Base-by-base conservation (phyloP, 768 basidiomycete genomes). In the Panellus pusillus region DNA sequence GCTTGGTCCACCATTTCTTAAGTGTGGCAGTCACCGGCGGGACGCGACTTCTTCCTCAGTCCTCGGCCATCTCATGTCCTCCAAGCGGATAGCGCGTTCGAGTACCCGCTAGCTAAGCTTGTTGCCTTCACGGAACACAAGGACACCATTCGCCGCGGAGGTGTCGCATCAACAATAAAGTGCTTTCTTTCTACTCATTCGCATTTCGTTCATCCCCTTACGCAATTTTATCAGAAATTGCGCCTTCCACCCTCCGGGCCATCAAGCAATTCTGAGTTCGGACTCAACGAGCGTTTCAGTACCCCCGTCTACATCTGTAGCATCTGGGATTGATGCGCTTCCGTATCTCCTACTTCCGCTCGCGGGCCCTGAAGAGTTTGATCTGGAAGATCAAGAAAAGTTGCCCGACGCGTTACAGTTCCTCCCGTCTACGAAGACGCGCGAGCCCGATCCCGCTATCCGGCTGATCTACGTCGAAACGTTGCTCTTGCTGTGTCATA, bases 331-430 rank as follows among this genome's bases (percentile, higher is more conserved):
- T 32, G 88, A 93, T 68, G 81, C 88, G 2, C 77, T 98, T 9
- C 88, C 92, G 0, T 89, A 85, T 65, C 76, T 99, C 11, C 78
- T 99, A 3, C 80, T 95, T 0, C 96, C 97, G 0, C 75, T 99
- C 2, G 93, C 96, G 38, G 95, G 96, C 6, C 89, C 93, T 1
- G 97, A 98, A 69, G 97, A 98, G 70, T 86, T 91, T 55, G 94
- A 97, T 52, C 76, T 96, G 1, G 95, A 98, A 89, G 91, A 92
- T 38, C 89, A 93, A 74, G 97, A 99, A 61, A 84, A 83, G 39
- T 78, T 99, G 0, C 93, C 89, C 0, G 73, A 83, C 12, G 80
- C 87, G 0, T 75, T 98, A 11, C 97, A 99, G 68, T 89, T 98
- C 71, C 80, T 97, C 4, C 90, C 92, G 1, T 76, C 85, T 0